phyloP scores from a whole-genome alignment of 2,329 filamentous ascomycete genomes.

The Scedosporium aurantiacum region DNA sequence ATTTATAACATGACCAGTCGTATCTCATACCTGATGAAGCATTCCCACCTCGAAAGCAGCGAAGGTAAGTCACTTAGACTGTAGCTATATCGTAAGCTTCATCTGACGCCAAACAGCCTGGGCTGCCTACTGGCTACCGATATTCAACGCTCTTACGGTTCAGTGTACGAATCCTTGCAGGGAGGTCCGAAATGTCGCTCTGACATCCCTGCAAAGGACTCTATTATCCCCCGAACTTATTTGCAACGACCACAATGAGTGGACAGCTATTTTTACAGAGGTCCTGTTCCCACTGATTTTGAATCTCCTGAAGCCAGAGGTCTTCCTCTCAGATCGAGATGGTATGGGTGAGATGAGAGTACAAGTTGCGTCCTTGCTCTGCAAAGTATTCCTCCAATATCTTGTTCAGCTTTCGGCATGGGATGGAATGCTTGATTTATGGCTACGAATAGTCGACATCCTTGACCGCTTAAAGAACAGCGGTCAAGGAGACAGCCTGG shows the following conservation, averaged over 20 bases:
- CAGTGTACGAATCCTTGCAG: constrained; percentile 93
- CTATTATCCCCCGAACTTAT: constrained; percentile 77
- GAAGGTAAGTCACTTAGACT: constrained; percentile 47
- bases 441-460: constrained; percentile 84
- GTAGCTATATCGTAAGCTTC: background rate
- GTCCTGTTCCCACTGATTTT: constrained; percentile 87
- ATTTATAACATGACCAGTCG: constrained; percentile 73
- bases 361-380: constrained; percentile 79
- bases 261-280: constrained; percentile 89
- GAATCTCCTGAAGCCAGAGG: constrained; percentile 81
- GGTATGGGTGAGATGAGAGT: constrained; percentile 96
- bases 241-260: constrained; percentile 75
- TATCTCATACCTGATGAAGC: constrained; percentile 77
- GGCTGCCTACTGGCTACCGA: constrained; percentile 95
- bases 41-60: constrained; percentile 80
- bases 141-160: constrained; percentile 76
- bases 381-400: constrained; percentile 93
- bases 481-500: constrained; percentile 79
- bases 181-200: constrained; percentile 81
- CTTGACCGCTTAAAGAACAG: constrained; percentile 96
- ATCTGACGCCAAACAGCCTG: constrained; percentile 53
- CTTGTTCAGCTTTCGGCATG: constrained; percentile 73
- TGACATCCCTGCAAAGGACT: constrained; percentile 74
- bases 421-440: constrained; percentile 83
- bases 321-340: constrained; percentile 79